Conservation (phyloP, 192 early-diverging fungal genomes). For the Kickxella alabastrina region DNA sequence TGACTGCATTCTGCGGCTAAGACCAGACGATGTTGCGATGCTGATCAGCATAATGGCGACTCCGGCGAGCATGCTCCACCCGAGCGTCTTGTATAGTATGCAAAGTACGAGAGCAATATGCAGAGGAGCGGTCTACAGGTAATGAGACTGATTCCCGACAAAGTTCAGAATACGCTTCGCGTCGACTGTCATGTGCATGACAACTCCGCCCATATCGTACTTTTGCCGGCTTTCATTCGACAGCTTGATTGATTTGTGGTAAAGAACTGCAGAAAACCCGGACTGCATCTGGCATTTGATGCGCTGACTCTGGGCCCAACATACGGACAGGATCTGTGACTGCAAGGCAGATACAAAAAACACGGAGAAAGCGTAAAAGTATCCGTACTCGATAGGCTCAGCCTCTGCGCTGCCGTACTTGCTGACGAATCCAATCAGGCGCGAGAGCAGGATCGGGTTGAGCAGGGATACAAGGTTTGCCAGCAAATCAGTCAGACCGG, state of each 20-base stretch:
- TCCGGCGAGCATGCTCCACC: slow-evolving; percentile 80
- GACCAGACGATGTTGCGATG: slow-evolving; percentile 73
- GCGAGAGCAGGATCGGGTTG: slow-evolving; percentile 71
- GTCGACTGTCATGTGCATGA: slow-evolving; percentile 72
- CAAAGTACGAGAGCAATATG: slow-evolving; percentile 77
- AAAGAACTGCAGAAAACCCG: slow-evolving; percentile 81
- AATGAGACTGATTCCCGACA: slow-evolving; percentile 67
- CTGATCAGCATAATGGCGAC: slow-evolving; percentile 78
- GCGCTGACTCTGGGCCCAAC: slow-evolving; percentile 79
- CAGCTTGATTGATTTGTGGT: slow-evolving; percentile 79
- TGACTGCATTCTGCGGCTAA: slow-evolving; percentile 67
- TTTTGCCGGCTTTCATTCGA: slow-evolving; percentile 78
- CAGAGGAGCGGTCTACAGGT: slow-evolving; percentile 75
- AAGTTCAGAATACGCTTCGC: slow-evolving; percentile 64
- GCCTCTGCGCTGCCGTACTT: slow-evolving; percentile 55
- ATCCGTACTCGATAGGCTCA: slow-evolving; percentile 69
- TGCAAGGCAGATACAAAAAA: slow-evolving; percentile 73
- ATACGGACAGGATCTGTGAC: slow-evolving; percentile 83
- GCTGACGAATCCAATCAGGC: slow-evolving; percentile 68
- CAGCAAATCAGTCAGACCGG: slow-evolving; percentile 65
- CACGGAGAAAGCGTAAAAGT: slow-evolving; percentile 80
- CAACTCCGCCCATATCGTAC: slow-evolving; percentile 79
- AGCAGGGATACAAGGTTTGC: slow-evolving; percentile 71
- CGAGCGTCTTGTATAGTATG: slow-evolving; percentile 79
- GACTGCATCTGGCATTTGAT: slow-evolving; percentile 75